Evolutionary conservation across 2,329 filamentous ascomycete genomes (phyloP).

Genomic region (Beauveria scarabaeidicola): DNA sequence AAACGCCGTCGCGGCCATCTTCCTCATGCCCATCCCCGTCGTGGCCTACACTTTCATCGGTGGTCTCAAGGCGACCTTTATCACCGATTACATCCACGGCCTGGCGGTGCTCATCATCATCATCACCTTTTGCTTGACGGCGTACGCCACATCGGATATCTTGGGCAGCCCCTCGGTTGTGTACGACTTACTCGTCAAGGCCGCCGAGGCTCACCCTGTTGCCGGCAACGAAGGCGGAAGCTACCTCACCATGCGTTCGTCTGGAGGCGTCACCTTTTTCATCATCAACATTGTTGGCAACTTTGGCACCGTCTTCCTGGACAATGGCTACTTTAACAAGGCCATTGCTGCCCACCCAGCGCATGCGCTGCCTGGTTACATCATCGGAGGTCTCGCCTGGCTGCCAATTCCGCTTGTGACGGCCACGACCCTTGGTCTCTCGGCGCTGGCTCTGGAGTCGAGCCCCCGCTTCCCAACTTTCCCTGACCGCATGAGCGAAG

Average conservation of each 20-base stretch:
- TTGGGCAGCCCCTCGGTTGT: slow-evolving; percentile 70
- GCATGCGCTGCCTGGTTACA: slow-evolving; percentile 79
- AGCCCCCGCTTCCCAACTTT: slow-evolving; percentile 65
- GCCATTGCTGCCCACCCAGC: slow-evolving; percentile 82
- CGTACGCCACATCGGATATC: slow-evolving; percentile 64
- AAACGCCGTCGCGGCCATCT: slow-evolving; percentile 61
- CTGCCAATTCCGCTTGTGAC: slow-evolving; percentile 89
- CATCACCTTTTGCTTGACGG: slow-evolving; percentile 73
- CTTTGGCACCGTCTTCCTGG: slow-evolving; percentile 76
- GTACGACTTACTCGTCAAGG: slow-evolving; percentile 67
- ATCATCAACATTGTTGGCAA: slow-evolving; percentile 74
- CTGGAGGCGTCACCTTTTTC: slow-evolving; percentile 78
- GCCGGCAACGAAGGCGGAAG: slow-evolving; percentile 71
- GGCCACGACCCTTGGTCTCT: slow-evolving; percentile 80
- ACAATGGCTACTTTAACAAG: slow-evolving; percentile 90
- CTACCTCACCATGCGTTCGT: slow-evolving; percentile 71
- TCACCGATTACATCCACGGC: slow-evolving; percentile 82
- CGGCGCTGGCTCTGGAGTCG: slow-evolving; percentile 70
- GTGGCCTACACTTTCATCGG: slow-evolving; percentile 69
- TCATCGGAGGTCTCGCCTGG: slow-evolving; percentile 79
- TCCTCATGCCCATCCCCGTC: slow-evolving; percentile 67
- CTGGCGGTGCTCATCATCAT: slow-evolving; percentile 80
- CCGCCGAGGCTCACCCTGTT: slow-evolving; percentile 62
- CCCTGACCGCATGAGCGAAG: slow-evolving; percentile 60
- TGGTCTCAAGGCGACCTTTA: slow-evolving; percentile 79